Evolutionary conservation across 768 basidiomycete genomes (phyloP).

Genomic region (Mycena rebaudengoi): DNA sequence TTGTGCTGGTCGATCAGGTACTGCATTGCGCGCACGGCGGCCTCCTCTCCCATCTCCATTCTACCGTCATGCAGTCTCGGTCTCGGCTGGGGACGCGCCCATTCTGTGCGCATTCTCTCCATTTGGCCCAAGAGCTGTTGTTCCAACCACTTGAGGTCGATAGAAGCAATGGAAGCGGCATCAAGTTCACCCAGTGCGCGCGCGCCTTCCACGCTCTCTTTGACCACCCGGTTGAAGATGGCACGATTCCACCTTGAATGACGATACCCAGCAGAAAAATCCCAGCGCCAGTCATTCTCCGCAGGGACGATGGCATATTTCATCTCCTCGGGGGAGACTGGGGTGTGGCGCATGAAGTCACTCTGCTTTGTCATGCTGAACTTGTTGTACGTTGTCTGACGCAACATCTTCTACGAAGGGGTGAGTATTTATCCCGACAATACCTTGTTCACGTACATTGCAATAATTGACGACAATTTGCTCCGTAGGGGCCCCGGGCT

Average conservation of each 20-base stretch:
- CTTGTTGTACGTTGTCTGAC: neutral
- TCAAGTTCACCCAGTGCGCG: neutral
- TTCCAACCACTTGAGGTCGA: neutral
- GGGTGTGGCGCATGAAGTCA: neutral
- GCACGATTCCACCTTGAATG: neutral
- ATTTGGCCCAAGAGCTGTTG: neutral
- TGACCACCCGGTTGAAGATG: neutral
- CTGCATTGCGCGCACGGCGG: neutral
- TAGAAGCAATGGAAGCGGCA: neutral
- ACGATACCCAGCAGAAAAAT: neutral
- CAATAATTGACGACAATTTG: neutral
- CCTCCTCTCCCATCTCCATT: neutral
- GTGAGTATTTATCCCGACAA: neutral
- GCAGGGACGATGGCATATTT: neutral
- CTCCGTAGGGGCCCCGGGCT: neutral
- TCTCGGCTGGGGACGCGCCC: neutral
- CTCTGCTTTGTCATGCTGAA: neutral
- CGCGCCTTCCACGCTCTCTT: neutral
- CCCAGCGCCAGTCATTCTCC: constrained; percentile 9
- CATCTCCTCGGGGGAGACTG: neutral
- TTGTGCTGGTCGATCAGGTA: neutral
- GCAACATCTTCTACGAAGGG: neutral
- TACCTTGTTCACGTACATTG: neutral
- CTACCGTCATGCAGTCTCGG: neutral
- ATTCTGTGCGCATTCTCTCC: neutral